Percentiles rank a stretch among this genome's conserved stretches.
These are phyloP conservation scores for Cryptococcus sp. DNA, from an alignment of 1,284 basidiomycete genomes.

Conservation along the genomic window DNA sequence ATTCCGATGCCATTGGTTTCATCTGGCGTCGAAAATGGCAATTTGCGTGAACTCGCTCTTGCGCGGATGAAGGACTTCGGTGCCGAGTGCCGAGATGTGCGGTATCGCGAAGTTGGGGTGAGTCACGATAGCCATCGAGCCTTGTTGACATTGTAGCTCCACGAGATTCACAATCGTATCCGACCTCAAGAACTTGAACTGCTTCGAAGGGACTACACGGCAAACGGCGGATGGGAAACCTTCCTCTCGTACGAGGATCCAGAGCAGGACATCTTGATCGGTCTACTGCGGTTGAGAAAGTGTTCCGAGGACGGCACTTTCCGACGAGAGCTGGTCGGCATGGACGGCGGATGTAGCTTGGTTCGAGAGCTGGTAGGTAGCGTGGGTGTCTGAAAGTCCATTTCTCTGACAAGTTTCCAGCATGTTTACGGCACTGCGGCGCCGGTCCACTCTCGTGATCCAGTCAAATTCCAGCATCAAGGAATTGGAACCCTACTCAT, in stretches of 20 bases:
- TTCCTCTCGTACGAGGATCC: conserved; percentile 99
- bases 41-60: conserved; percentile 91
- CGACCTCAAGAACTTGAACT: conserved; percentile 95
- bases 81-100: conserved; percentile 93
- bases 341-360: conserved; percentile 82
- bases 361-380: conserved; percentile 74
- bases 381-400: background rate
- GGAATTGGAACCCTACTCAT: conserved; percentile 97
- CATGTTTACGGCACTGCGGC: conserved; percentile 99
- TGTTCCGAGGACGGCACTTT: conserved; percentile 97
- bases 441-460: conserved; percentile 94
- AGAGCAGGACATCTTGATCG: conserved; percentile 93
- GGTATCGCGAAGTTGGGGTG: conserved; percentile 97
- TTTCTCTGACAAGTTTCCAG: conserved; percentile 8
- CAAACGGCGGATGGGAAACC: conserved; percentile 99
- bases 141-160: conserved; percentile 62
- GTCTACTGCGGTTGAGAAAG: conserved; percentile 86
- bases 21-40: conserved; percentile 98
- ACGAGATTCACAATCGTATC: conserved; percentile 98
- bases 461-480: conserved; percentile 97
- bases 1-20: conserved; percentile 93
- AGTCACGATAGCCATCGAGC: conserved; percentile 45
- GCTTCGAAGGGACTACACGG: conserved; percentile 93
- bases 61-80: conserved; percentile 99
- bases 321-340: conserved; percentile 83